phyloP scores from a whole-genome alignment of 2,329 filamentous ascomycete species.

The Ceratocystis eucalypticola region DNA sequence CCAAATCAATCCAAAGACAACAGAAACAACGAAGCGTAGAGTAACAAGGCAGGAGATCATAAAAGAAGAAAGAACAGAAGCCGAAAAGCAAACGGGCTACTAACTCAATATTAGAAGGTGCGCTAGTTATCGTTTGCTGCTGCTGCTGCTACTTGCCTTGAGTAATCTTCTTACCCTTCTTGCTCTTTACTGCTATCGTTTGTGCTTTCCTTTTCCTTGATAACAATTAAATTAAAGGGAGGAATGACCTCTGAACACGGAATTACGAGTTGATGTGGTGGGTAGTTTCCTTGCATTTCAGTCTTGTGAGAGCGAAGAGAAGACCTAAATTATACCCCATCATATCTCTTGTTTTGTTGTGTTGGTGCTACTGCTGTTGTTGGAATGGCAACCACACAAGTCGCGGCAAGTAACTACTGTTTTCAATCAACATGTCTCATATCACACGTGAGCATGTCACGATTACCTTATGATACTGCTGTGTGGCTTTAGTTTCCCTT shows the following conservation, averaged over 20 bases:
- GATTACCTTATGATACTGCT: background rate
- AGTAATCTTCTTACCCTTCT: background rate
- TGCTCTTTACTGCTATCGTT: background rate
- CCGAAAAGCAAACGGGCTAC: background rate
- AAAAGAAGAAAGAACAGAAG: background rate
- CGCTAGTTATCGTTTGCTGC: background rate
- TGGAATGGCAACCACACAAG: background rate
- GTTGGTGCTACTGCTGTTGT: background rate
- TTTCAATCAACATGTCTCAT: background rate
- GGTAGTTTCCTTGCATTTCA: background rate
- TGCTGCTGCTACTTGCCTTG: background rate
- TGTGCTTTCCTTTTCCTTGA: background rate
- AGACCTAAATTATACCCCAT: background rate
- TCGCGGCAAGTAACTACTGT: background rate
- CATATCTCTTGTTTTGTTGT: background rate
- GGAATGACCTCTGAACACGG: background rate
- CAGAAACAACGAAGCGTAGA: background rate
- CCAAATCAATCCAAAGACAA: background rate
- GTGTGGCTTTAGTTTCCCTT: background rate
- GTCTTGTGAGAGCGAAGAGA: background rate
- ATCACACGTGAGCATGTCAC: background rate
- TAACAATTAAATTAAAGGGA: background rate
- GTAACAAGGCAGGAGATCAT: constrained; percentile 4
- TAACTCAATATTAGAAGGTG: background rate
- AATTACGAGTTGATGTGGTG: background rate